Conservation (phyloP, 208 protist species). For the Leishmania martiniquensis region DNA sequence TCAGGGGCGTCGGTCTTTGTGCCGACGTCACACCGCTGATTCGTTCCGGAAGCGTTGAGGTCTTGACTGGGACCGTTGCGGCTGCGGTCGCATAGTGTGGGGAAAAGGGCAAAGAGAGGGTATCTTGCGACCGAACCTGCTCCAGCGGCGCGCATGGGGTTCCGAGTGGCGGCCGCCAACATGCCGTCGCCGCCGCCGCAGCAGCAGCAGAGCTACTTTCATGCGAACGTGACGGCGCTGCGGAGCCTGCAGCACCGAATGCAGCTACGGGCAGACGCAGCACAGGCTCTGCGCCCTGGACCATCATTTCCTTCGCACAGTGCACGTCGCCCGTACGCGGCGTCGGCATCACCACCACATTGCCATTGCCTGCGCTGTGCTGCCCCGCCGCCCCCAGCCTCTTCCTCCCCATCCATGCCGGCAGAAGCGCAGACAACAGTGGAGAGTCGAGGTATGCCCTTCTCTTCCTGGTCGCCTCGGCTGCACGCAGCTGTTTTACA, state of each 20-base stretch:
- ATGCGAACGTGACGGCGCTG: slow-evolving; percentile 34
- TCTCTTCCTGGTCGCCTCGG: slow-evolving; percentile 16
- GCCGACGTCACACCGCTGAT: background rate
- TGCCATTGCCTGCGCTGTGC: background rate
- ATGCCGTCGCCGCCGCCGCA: background rate
- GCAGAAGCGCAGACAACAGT: background rate
- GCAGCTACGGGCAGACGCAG: slow-evolving; percentile 48
- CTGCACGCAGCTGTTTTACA: slow-evolving; percentile 32
- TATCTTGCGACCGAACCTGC: background rate
- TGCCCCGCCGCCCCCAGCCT: background rate
- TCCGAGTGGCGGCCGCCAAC: background rate
- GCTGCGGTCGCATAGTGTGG: background rate
- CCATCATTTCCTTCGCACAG: background rate
- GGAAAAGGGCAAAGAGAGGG: background rate
- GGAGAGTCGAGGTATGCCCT: background rate
- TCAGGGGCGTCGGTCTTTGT: background rate
- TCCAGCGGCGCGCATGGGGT: background rate
- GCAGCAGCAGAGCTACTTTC: slow-evolving; percentile 5
- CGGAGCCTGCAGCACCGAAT: slow-evolving; percentile 77
- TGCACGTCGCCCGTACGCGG: background rate
- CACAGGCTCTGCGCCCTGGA: background rate
- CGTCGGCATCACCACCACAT: background rate
- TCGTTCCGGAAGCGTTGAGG: background rate
- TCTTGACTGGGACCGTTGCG: too few species aligned
- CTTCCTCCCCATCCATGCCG: background rate